phyloP scores from a whole-genome alignment of 352 stramenopile genomes.

The Globisporangium camurandrum region DNA sequence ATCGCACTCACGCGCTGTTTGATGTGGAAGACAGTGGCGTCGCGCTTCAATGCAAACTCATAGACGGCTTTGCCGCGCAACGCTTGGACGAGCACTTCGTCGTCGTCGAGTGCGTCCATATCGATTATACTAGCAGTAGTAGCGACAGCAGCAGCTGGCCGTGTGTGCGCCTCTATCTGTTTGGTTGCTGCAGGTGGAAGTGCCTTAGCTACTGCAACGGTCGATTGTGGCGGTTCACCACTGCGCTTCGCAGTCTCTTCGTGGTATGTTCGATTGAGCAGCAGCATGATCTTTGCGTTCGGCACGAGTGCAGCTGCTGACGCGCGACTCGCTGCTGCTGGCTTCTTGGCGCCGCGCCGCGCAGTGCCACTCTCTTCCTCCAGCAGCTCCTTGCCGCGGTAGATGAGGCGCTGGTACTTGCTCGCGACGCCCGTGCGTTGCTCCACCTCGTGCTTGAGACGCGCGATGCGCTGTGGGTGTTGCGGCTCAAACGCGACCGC shows the following conservation, averaged over 20 bases:
- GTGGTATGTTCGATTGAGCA: slow-evolving; percentile 29
- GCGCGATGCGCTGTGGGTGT: slow-evolving; percentile 16
- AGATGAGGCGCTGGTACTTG: slow-evolving; percentile 47
- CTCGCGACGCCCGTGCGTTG: slow-evolving; percentile 25
- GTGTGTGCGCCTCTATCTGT: neutral
- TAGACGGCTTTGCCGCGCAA: slow-evolving; percentile 50
- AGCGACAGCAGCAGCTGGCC: neutral
- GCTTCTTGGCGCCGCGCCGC: neutral
- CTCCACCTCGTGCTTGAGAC: slow-evolving; percentile 24
- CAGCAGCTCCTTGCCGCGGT: slow-evolving; percentile 35
- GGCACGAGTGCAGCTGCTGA: slow-evolving; percentile 12
- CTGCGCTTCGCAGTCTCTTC: neutral
- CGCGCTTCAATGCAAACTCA: slow-evolving; percentile 35
- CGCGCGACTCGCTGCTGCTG: neutral
- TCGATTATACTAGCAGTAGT: slow-evolving; percentile 16
- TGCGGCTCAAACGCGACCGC: slow-evolving; percentile 17
- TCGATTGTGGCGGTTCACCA: neutral
- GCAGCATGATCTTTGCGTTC: slow-evolving; percentile 39
- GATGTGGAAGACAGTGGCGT: slow-evolving; percentile 22
- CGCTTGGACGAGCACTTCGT: slow-evolving; percentile 43
- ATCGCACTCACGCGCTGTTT: slow-evolving; percentile 42
- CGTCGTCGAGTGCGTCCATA: slow-evolving; percentile 28
- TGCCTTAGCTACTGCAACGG: no score
- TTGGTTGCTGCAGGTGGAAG: neutral
- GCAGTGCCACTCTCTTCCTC: slow-evolving; percentile 1